Percentiles rank a stretch among this genome's conserved stretches.
Conservation (phyloP, 805 yeast genomes). For the Vanderwaltozyma polyspora region DNA sequence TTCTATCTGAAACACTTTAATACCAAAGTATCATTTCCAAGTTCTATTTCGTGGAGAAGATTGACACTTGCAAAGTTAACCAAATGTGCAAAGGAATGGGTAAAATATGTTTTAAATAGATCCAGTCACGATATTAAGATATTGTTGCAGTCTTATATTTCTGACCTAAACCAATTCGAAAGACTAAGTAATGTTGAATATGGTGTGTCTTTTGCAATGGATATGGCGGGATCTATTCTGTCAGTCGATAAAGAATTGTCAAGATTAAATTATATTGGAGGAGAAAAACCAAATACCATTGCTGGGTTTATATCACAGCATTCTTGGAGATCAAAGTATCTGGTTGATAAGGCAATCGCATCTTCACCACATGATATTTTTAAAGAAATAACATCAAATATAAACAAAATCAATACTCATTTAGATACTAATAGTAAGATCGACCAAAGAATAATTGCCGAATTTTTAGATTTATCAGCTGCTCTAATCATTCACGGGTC, state of each 20-base stretch:
- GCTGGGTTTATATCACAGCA: constrained; percentile 70
- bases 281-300: constrained; percentile 40
- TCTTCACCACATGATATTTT: constrained; percentile 23
- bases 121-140: constrained; percentile 69
- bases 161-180: constrained; percentile 32
- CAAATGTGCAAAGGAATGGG: constrained; percentile 56
- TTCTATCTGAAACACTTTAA: constrained; percentile 37
- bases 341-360: constrained; percentile 24
- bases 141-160: constrained; percentile 65
- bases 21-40: constrained; percentile 29
- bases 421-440: constrained; percentile 14
- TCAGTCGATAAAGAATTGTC: constrained; percentile 56
- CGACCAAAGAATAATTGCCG: constrained; percentile 27
- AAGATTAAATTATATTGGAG: constrained; percentile 31
- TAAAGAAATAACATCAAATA: constrained; percentile 11
- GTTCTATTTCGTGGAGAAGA: constrained; percentile 77
- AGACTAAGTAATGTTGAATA: constrained; percentile 42
- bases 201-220: constrained; percentile 86
- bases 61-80: constrained; percentile 52
- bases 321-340: constrained; percentile 49
- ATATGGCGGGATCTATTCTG: constrained; percentile 69
- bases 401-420: constrained; percentile 12
- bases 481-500: constrained; percentile 31
- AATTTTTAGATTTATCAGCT: constrained; percentile 35
- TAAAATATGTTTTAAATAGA: constrained; percentile 41